A percentile compares a stretch with the other conserved stretches of the same genome.
These are phyloP conservation scores for Allantophomopsis lycopodina DNA, from an alignment of 2,329 filamentous ascomycete species.

Conservation along the genomic window DNA sequence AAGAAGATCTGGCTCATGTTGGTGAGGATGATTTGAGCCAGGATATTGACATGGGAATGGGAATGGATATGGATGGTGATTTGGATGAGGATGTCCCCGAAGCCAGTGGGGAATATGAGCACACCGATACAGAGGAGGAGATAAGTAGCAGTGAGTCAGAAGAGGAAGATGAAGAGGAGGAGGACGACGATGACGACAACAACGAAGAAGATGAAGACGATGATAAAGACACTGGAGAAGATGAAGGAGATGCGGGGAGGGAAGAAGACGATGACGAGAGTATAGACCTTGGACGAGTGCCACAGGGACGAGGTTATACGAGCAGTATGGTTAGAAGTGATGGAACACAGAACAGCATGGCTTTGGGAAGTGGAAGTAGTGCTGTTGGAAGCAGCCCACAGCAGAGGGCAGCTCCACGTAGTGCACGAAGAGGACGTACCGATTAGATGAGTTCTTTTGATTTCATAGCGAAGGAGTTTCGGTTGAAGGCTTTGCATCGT, in stretches of 20 bases:
- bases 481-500: too few relatives aligned
- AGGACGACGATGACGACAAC: too few relatives aligned
- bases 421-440: too few relatives aligned
- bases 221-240: slow-evolving; percentile 21
- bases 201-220: too few relatives aligned
- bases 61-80: slow-evolving; percentile 39
- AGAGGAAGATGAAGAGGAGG: slow-evolving; percentile 18
- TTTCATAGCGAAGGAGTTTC: too few relatives aligned
- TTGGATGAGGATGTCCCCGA: slow-evolving; percentile 61
- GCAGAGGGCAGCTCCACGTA: too few relatives aligned
- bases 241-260: too few relatives aligned
- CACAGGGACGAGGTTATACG: slow-evolving; percentile 4
- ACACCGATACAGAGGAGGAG: slow-evolving; percentile 62
- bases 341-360: slow-evolving; percentile 14
- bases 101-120: slow-evolving; percentile 51
- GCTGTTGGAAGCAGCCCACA: slow-evolving; percentile 15
- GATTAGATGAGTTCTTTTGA: too few relatives aligned
- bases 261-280: slow-evolving; percentile 18
- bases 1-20: slow-evolving; percentile 38
- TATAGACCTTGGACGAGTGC: slow-evolving; percentile 21
- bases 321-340: slow-evolving; percentile 19
- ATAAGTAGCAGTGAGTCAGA: slow-evolving; percentile 20
- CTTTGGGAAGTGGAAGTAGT: slow-evolving; percentile 12
- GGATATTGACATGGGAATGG: slow-evolving; percentile 27
- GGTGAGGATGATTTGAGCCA: slow-evolving; percentile 12